Conservation (phyloP, 129 eudicot genomes). For the Helichrysum umbraculigerum region DNA sequence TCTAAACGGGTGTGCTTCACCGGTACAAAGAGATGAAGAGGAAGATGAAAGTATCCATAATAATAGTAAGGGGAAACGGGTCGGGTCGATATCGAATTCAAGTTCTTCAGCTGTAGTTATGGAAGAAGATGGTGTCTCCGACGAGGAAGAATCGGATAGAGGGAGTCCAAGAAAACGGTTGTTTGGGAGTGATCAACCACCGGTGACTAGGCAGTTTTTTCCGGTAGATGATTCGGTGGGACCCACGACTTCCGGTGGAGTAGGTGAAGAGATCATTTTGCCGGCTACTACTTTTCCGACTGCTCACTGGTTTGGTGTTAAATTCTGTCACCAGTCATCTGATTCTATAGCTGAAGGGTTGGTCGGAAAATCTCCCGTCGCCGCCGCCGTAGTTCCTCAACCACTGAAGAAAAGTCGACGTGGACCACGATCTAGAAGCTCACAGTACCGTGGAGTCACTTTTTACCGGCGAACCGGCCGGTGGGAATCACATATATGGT, state of each 20-base stretch:
- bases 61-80: conserved; percentile 64
- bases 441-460: conserved; percentile 95
- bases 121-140: conserved; percentile 49
- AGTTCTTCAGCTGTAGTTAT: conserved; percentile 76
- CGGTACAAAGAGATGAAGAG: conserved; percentile 23
- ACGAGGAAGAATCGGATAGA: conserved; percentile 40
- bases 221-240: conserved; percentile 63
- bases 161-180: conserved; percentile 28
- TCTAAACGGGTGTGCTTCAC: conserved; percentile 78
- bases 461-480: conserved; percentile 99
- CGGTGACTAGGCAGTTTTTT: conserved; percentile 76
- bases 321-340: conserved; percentile 57
- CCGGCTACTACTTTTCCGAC: conserved; percentile 41
- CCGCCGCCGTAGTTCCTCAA: conserved; percentile 43
- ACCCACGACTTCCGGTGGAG: conserved; percentile 31
- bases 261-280: conserved; percentile 17
- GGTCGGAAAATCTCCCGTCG: conserved; percentile 30
- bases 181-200: conserved; percentile 51
- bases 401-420: conserved; percentile 89
- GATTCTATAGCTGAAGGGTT: conserved; percentile 23
- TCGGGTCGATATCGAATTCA: conserved; percentile 57
- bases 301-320: conserved; percentile 83
- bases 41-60: neutral
- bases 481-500: conserved; percentile 99
- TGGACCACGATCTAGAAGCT: conserved; percentile 94